Base-by-base conservation (phyloP, 331 rosid species). In the Phaseolus coccineus region DNA sequence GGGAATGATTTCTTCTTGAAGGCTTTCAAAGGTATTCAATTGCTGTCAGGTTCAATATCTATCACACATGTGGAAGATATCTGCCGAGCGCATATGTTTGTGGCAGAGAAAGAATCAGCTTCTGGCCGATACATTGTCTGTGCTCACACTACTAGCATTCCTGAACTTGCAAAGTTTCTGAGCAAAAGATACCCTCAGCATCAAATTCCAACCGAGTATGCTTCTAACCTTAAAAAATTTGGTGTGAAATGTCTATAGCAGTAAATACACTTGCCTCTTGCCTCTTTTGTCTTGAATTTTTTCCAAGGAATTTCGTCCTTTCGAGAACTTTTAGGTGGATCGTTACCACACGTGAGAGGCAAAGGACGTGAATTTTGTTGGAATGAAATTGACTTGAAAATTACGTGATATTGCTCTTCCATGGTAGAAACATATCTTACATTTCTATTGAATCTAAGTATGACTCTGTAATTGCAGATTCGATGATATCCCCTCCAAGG, bases 31-130 rank as follows among this genome's bases (percentile, higher is more conserved):
- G 92, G 88, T 5, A 87, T 91, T 92, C 92, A 91, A 71, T 62
- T 81, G 76, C 69, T 89, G n/a, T 86, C 93, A 35, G 92, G 93
- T 16, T 87, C 93, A 8, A 83, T 91, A 56, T 85, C 89, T 58
- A 81, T 88, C 8, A 22, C 91, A 22, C 96, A 91, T 69, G 93
- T 89, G 65, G 89, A 88, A 76, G 92, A 91, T 80, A 83, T 87
- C 73, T 86, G 89, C 84, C 76, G 83, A 68, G 96, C 94, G 30
- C 94, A 91, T 8, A 69, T 91, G 35, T 83, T 89, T 78, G 19
- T 91, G 78, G 93, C 92, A 0, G 96, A 91, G 92, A 91, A 86
- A 62, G 93, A 91, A 80, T 83, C 96, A 31, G 96, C 92, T 69
- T 86, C 87, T 27, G 92, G 92, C 12, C 69, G 91, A 30, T 91